Evolutionary conservation across 2,329 filamentous ascomycete species (phyloP).

Genomic region (Ophiostoma perfectum): DNA sequence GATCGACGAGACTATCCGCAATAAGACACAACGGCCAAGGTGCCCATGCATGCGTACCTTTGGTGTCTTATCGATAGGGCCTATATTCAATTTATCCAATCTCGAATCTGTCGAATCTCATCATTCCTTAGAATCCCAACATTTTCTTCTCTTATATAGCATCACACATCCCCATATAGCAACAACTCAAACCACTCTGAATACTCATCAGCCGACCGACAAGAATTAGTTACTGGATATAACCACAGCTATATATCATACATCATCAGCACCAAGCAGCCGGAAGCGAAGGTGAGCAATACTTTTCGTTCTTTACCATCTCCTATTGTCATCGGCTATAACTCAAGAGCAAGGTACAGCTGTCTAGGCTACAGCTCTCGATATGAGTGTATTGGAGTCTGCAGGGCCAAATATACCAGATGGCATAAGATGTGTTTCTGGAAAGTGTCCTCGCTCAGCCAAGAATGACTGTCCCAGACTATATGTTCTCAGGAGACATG

Average conservation of each 20-base stretch:
- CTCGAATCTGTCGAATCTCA: background rate
- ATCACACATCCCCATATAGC: background rate
- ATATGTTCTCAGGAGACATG: background rate
- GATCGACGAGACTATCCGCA: background rate
- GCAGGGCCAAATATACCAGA: background rate
- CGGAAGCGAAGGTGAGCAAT: background rate
- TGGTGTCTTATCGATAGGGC: background rate
- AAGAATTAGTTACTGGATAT: background rate
- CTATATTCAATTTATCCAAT: background rate
- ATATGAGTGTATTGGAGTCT: background rate
- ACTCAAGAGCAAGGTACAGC: background rate
- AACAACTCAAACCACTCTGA: background rate
- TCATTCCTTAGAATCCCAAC: background rate
- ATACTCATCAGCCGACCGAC: background rate
- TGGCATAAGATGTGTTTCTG: background rate
- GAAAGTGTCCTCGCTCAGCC: background rate
- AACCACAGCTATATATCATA: background rate
- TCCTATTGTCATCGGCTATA: background rate
- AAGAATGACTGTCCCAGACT: background rate
- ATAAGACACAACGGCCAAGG: background rate
- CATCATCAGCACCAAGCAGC: background rate
- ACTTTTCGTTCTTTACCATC: too few species aligned
- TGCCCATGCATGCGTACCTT: background rate
- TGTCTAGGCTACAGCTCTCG: background rate
- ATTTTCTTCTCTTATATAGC: background rate